Base-by-base conservation (phyloP, 2,329 filamentous ascomycete genomes). In the Paracoccidioides lutzii region DNA sequence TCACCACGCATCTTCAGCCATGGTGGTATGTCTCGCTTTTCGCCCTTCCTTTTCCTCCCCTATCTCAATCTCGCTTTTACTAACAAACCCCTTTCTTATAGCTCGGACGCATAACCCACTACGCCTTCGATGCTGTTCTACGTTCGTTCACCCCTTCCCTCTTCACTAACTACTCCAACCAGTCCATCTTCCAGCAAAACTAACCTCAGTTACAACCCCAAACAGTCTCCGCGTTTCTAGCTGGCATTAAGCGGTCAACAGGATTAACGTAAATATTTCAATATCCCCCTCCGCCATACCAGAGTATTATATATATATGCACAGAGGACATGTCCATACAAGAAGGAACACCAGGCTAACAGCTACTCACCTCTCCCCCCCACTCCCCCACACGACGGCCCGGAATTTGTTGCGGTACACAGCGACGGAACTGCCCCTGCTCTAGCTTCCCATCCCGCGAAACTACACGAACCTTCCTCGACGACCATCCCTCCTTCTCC, bases 171-270 rank as follows among this genome's bases (percentile, higher is more conserved):
- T 28, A 46, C 14, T 5, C 43, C 3, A 46, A 46, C 38, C 41
- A 28, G 28, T 30, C 46, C 40, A 52, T 14, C 15, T 50, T 7
- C 44, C 15, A 49, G 44, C 15, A 32, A 22, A 30, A 44, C 38
- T 43, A 48, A 49, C n/a, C 22, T 40, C 6, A 35, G 55, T 54
- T 46, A 51, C 38, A 32, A 40, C 28, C 14, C 33, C 59, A 15
- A 44, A 58, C 58, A 94, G 88, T 98, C 72, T 98, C 93, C 66
- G 88, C 93, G 60, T 91, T 97, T 71, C 84, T 98, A 63, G 93
- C 93, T 42, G 93, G 93, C 67, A 90, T 98, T 78, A 94, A 95
- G 77, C 89, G 93, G 65, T 96, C 91, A 61, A 97, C 93, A 59
- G 93, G 93, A 67, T 80, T 98, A 75, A 96, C 90, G 93, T 98